Percentiles rank a stretch among this genome's conserved stretches.
Evolutionary conservation across 495 filamentous ascomycete species (phyloP).

Genomic region (Pseudoneurospora amorphoporcata): DNA sequence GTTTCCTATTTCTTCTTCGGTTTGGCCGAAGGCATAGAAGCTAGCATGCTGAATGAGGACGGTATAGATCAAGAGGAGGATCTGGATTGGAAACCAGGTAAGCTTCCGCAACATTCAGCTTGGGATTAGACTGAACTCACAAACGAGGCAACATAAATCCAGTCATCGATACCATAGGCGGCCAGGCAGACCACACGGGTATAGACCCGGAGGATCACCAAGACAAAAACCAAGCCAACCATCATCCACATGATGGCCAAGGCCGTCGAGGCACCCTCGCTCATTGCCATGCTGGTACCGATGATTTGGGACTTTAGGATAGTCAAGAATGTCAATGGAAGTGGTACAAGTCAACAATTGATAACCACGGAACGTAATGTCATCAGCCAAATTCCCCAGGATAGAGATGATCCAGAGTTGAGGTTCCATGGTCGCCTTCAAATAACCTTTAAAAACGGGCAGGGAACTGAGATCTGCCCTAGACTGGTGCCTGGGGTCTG

Average conservation of each 20-base stretch:
- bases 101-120: not conserved
- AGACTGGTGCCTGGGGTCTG: not conserved
- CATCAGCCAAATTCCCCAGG: not conserved
- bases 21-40: constrained; percentile 13
- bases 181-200: constrained; percentile 21
- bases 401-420: not conserved
- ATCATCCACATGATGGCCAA: constrained; percentile 19
- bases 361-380: not conserved
- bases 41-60: constrained; percentile 19
- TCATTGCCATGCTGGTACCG: not conserved
- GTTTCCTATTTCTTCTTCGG: constrained; percentile 7
- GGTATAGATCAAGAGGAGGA: constrained; percentile 18
- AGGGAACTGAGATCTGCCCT: not conserved
- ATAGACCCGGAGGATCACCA: constrained; percentile 21
- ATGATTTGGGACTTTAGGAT: not conserved
- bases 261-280: constrained; percentile 5
- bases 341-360: not conserved
- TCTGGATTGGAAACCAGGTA: not conserved
- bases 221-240: constrained; percentile 4
- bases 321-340: not conserved
- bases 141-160: constrained; percentile 19
- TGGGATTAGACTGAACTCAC: not conserved
- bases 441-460: not conserved
- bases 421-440: not conserved
- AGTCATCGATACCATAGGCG: constrained; percentile 24